A percentile compares a stretch with the other conserved stretches of the same genome.
phyloP scores from a whole-genome alignment of 2,329 filamentous ascomycete genomes.

The Apiospora sp. region DNA sequence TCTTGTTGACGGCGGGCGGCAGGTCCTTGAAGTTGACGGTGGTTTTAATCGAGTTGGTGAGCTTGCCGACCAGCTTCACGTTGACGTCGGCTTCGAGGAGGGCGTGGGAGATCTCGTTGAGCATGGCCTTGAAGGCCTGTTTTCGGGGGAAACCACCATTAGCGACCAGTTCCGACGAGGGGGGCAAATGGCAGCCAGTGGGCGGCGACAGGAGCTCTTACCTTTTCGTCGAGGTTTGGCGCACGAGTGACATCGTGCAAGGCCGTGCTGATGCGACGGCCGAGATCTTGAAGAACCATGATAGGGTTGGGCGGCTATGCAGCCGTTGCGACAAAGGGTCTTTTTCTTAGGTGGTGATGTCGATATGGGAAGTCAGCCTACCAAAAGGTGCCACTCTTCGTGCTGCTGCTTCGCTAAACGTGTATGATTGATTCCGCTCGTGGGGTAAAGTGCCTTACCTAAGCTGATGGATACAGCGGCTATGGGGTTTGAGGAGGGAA shows the following conservation, averaged over 20 bases:
- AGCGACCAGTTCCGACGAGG: slow-evolving; percentile 37
- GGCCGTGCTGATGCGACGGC: slow-evolving; percentile 96
- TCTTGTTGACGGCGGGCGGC: slow-evolving; percentile 93
- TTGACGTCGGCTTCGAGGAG: slow-evolving; percentile 98
- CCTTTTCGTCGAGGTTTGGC: slow-evolving; percentile 96
- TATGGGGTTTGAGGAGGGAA: slow-evolving; percentile 1
- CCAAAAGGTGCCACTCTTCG: slow-evolving; percentile 15
- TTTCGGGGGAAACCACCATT: slow-evolving; percentile 38
- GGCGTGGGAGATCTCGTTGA: slow-evolving; percentile 97
- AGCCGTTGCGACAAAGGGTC: slow-evolving; percentile 14
- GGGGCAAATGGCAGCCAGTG: slow-evolving; percentile 3
- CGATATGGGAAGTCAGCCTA: slow-evolving; percentile 4
- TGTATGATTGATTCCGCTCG: slow-evolving; percentile 8
- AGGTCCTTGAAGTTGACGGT: slow-evolving; percentile 96
- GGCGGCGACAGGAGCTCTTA: slow-evolving; percentile 44
- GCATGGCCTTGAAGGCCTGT: slow-evolving; percentile 94
- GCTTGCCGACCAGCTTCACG: slow-evolving; percentile 86
- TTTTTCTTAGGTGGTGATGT: neutral
- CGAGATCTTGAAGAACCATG: slow-evolving; percentile 99
- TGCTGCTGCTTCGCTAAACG: slow-evolving; percentile 18
- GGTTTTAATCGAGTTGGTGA: slow-evolving; percentile 91
- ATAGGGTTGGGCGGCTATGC: slow-evolving; percentile 31
- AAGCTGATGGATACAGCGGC: neutral
- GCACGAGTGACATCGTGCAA: slow-evolving; percentile 92
- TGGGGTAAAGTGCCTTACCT: slow-evolving; percentile 10